Evolutionary conservation across 2,329 filamentous ascomycete species (phyloP).

Genomic region (Pezicula radicicola): DNA sequence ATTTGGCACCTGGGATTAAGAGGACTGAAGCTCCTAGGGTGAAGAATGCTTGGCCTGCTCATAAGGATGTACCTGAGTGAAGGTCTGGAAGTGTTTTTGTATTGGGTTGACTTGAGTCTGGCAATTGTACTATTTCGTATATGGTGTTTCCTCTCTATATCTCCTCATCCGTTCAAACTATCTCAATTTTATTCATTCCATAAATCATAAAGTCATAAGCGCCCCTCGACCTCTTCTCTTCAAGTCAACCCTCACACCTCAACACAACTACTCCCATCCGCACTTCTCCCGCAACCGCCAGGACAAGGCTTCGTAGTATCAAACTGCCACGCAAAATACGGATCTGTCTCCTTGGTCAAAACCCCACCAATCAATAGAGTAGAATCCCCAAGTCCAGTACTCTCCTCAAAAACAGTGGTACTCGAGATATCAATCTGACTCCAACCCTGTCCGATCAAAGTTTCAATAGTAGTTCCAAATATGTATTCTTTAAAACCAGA

Average conservation of each 20-base stretch:
- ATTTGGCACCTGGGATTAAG: slow-evolving; percentile 20
- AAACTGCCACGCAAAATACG: slow-evolving; percentile 53
- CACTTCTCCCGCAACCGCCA: slow-evolving; percentile 14
- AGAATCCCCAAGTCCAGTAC: slow-evolving; percentile 30
- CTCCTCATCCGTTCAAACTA: neutral
- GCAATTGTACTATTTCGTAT: neutral
- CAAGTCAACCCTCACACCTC: slow-evolving; percentile 1
- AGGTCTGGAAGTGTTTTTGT: neutral
- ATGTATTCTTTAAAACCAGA: slow-evolving; percentile 53
- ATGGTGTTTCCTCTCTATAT: neutral
- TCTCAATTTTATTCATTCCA: neutral
- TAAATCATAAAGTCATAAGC: slow-evolving; percentile 1
- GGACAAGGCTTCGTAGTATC: slow-evolving; percentile 23
- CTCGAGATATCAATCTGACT: slow-evolving; percentile 45
- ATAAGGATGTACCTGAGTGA: slow-evolving; percentile 14
- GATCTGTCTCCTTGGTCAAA: slow-evolving; percentile 50
- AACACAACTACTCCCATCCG: slow-evolving; percentile 6
- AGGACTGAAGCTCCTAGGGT: slow-evolving; percentile 15
- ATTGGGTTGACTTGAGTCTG: neutral
- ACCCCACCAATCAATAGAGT: slow-evolving; percentile 41
- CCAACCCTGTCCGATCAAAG: slow-evolving; percentile 46
- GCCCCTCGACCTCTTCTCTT: neutral
- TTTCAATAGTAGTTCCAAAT: slow-evolving; percentile 48
- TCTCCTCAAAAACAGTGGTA: slow-evolving; percentile 43
- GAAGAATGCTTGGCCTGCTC: slow-evolving; percentile 18